A percentile compares a stretch with the other conserved stretches of the same genome.
phyloP scores from a whole-genome alignment of 768 basidiomycete genomes.

The Strobilomyces dryophilus region DNA sequence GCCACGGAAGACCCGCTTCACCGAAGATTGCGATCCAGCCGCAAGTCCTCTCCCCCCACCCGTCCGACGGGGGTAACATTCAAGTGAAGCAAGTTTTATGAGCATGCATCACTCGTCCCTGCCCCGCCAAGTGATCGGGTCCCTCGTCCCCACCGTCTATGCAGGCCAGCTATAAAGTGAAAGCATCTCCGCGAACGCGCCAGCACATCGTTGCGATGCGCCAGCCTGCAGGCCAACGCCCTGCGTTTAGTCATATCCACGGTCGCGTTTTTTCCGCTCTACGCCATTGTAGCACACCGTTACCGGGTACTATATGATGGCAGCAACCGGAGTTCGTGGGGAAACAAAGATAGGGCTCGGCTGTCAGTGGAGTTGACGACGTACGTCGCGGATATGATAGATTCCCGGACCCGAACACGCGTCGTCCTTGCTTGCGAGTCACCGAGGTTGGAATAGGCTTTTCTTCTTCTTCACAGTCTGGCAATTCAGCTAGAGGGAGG shows the following conservation, averaged over 20 bases:
- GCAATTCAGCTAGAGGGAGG: not conserved
- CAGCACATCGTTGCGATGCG: not conserved
- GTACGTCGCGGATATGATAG: conserved; percentile 12
- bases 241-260: conserved; percentile 2
- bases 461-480: not conserved
- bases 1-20: conserved; percentile 14
- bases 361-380: conserved; percentile 4
- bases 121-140: conserved; percentile 3
- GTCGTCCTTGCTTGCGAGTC: not conserved
- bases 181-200: not conserved
- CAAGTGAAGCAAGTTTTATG: not conserved
- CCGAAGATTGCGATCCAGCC: conserved; percentile 19
- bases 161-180: conserved; percentile 8
- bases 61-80: not conserved
- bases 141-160: not conserved
- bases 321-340: conserved; percentile 1
- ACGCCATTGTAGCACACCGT: not conserved
- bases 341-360: conserved; percentile 1
- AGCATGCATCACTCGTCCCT: not conserved
- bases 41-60: not conserved
- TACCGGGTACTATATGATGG: conserved; percentile 3
- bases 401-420: conserved; percentile 18
- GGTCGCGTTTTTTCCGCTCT: not conserved
- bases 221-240: not conserved
- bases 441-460: conserved; percentile 2